These are phyloP conservation scores for Boletus tylopilopsis DNA, from an alignment of 768 basidiomycete species.

Conservation along the genomic window DNA sequence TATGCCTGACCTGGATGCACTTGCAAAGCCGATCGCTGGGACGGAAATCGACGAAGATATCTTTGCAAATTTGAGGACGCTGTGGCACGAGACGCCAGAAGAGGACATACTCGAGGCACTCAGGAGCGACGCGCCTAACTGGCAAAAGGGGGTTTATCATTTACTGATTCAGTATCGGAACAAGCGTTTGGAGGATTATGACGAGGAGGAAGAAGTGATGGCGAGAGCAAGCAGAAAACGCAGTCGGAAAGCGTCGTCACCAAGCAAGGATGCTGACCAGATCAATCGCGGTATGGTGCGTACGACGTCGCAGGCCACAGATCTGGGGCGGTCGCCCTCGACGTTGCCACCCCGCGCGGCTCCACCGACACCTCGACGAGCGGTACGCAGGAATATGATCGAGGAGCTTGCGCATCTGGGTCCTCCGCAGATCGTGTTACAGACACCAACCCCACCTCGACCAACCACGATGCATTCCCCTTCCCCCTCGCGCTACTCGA, in stretches of 20 bases:
- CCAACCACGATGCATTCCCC: conserved; percentile 17
- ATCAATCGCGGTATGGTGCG: conserved; percentile 16
- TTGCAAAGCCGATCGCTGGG: conserved; percentile 63
- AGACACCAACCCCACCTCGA: conserved; percentile 26
- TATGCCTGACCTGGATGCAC: conserved; percentile 60
- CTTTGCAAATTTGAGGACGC: conserved; percentile 81
- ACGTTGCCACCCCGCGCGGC: conserved; percentile 50
- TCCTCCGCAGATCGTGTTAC: conserved; percentile 24
- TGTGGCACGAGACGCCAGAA: conserved; percentile 86
- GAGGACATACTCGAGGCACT: conserved; percentile 69
- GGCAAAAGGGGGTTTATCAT: conserved; percentile 96
- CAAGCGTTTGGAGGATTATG: conserved; percentile 67
- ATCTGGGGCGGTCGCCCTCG: conserved; percentile 31
- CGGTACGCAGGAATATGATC: conserved; percentile 31
- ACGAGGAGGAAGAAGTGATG: conserved; percentile 58
- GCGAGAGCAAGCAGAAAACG: conserved; percentile 32
- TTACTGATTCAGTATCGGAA: conserved; percentile 82
- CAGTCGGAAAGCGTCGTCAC: conserved; percentile 35
- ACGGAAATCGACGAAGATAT: conserved; percentile 82
- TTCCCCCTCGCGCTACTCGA: conserved; percentile 24
- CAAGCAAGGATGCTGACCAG: conserved; percentile 17
- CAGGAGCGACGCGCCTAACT: conserved; percentile 64
- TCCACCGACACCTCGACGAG: conserved; percentile 62
- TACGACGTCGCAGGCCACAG: conserved; percentile 23
- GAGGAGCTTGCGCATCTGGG: conserved; percentile 14